Conservation (phyloP, 2,329 filamentous ascomycete species). For the Emmonsia crescens region DNA sequence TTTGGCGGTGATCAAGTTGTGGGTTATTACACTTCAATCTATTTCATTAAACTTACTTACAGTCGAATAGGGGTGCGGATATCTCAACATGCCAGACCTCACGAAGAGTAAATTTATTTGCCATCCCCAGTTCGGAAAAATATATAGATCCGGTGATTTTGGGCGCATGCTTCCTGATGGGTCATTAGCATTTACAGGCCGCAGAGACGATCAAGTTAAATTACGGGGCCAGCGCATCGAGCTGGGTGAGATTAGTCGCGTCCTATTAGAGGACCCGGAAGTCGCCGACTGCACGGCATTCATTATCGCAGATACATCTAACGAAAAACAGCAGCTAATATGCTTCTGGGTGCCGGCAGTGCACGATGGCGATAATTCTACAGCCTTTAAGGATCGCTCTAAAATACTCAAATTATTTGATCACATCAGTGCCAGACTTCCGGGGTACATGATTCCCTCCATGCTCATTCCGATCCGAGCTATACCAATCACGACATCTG, state of each 20-base stretch:
- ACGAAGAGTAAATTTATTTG: constrained; percentile 57
- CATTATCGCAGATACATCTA: constrained; percentile 37
- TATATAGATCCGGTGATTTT: constrained; percentile 76
- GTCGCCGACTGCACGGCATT: constrained; percentile 56
- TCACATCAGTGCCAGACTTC: constrained; percentile 46
- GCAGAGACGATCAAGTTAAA: constrained; percentile 71
- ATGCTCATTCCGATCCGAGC: constrained; percentile 57
- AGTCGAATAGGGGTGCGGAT: constrained; percentile 46
- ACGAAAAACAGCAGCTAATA: constrained; percentile 45
- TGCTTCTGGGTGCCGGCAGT: constrained; percentile 54
- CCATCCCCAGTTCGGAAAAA: constrained; percentile 56
- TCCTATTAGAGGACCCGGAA: constrained; percentile 42
- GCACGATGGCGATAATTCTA: constrained; percentile 5
- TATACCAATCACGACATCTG: constrained; percentile 62
- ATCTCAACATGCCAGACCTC: constrained; percentile 54
- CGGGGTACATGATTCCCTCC: constrained; percentile 69
- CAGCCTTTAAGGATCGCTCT: constrained; percentile 2
- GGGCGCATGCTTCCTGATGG: constrained; percentile 70
- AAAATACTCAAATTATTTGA: constrained; percentile 42
- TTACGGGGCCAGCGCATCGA: constrained; percentile 72
- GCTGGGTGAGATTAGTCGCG: constrained; percentile 60
- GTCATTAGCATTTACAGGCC: constrained; percentile 60
- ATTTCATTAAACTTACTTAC: constrained; percentile 11
- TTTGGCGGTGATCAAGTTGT: constrained; percentile 78
- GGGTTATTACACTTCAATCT: constrained; percentile 9